Evolutionary conservation across 768 basidiomycete genomes (phyloP), one percentile per base, ranked within the genome.

Genomic region (Rhizopogon vulgaris): DNA sequence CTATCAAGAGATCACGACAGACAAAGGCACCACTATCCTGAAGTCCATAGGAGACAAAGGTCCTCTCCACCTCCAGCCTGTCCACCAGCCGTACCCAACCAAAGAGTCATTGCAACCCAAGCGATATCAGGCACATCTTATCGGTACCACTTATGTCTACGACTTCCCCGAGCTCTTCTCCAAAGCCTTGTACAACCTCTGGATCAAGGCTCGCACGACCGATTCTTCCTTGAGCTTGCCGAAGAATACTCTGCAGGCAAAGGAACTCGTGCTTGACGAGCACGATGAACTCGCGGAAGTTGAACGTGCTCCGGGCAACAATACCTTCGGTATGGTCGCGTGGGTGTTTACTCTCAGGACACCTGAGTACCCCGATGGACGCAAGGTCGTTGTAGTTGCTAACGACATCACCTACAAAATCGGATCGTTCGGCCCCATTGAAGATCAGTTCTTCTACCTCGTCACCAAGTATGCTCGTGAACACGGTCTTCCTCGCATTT

Each of bases 341-440:
- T 99, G 96, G 96, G 83, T 95, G 18, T 96, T 92, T 76, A 94
- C 84, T 3, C 75, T 98, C 58, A 75, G 76, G 58, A 97, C 94
- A 0, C 95, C 96, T 3, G 96, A 98, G 70, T 96, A 80, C 71
- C 92, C 92, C 43, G 71, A 77, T 25, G 96, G 96, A 27, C 89
- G 96, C 61, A 83, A 80, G 55, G 82, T 84, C 1, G 88, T 98
- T 8, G 90, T 92, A 41, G 79, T 99, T 55, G 91, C 96, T 50
- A 99, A 99, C 71, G 96, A 99, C 62, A 99, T 98, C 72, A 99
- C 96, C 12, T 96, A 83, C 79, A 94, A 89, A 72, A 98, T 97
- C 57, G 96, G 96, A 49, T 97, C 96, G 11, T 99, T 99, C 69
- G 95, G 95, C 40, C 96, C 96, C 40, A 66, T 73, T 2, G 96